Base-by-base conservation (phyloP, 1,139 yeast species). In the Pichia norvegensis region DNA sequence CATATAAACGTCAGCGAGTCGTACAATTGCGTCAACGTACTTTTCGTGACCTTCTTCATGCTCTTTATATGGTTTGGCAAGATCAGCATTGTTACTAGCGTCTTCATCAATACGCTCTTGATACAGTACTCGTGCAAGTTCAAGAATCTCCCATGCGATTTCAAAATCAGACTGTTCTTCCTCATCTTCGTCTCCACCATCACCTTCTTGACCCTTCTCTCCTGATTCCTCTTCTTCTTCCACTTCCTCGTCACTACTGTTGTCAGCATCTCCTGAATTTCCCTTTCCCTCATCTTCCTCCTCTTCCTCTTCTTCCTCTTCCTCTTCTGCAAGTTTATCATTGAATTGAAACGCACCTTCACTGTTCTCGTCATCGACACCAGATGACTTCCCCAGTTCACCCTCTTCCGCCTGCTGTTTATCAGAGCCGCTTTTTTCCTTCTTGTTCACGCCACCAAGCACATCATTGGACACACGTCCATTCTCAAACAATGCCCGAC, bases 91-190 rank as follows among this genome's bases (percentile, higher is more conserved):
- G 5, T 49, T 65, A 69, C 19, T 79, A 78, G 23, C 47, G 33
- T 35, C 53, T 44, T 40, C 52, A 53, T 55, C 56, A n/a, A 31
- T 25, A n/a, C 35, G 41, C n/a, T 49, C 49, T 7, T 27, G 21
- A 54, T 78, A 83, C 35, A 85, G 62, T 1, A 82, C 70, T 54
- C 96, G 72, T 1, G 95, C 74, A 41, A 84, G 68, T 59, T 88
- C 96, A 35, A 86, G 69, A 20, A 86, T 78, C 49, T 83, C 92
- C 95, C 95, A 87, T 0, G 95, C 95, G 22, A 81, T 73, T 60
- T 84, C 95, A 59, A 88, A 83, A 59, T 87, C 96, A 33, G 78
- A 72, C 55, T 80, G 83, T 37, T 75, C 78, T 29, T 69, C 76
- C 39, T 68, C 78, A 20, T 66, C 71, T 17, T 51, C 53, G 19